These are phyloP conservation scores for Paraleonurus japonicus DNA, from an alignment of 257 asterid species.

Conservation along the genomic window DNA sequence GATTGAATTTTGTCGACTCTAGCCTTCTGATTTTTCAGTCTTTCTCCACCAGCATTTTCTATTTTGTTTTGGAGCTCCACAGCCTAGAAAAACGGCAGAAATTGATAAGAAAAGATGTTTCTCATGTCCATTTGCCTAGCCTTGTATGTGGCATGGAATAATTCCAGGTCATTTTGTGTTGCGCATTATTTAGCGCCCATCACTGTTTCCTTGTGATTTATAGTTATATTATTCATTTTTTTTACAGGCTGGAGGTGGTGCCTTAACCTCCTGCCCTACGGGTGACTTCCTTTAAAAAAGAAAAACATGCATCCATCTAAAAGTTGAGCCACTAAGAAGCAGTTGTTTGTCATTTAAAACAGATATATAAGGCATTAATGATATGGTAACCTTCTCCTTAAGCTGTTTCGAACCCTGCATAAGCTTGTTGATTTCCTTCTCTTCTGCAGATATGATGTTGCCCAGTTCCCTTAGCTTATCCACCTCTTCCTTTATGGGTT, in stretches of 20 bases:
- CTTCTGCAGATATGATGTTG: conserved; percentile 60
- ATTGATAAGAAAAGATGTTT: conserved; percentile 1
- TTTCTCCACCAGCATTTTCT: conserved; percentile 97
- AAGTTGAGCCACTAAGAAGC: neutral
- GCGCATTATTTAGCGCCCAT: too few species aligned
- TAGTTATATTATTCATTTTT: too few species aligned
- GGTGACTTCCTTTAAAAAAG: too few species aligned
- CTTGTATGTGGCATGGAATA: neutral
- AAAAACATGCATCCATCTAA: neutral
- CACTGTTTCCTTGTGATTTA: too few species aligned
- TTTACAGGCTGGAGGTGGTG: neutral
- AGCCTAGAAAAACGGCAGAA: conserved; percentile 48
- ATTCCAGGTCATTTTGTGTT: neutral
- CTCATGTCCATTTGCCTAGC: neutral
- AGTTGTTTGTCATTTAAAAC: neutral
- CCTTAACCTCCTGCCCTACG: too few species aligned
- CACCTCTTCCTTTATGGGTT: conserved; percentile 68
- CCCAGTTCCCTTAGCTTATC: conserved; percentile 63
- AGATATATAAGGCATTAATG: neutral
- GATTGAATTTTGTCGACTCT: conserved; percentile 67
- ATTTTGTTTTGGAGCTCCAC: conserved; percentile 80
- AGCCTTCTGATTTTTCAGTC: conserved; percentile 66
- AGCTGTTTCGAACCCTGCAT: conserved; percentile 68
- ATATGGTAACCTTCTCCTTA: conserved; percentile 70
- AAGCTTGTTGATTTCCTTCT: conserved; percentile 74